Evolutionary conservation across 352 stramenopile genomes (phyloP).

Genomic region (Phytophthora pinifolia): DNA sequence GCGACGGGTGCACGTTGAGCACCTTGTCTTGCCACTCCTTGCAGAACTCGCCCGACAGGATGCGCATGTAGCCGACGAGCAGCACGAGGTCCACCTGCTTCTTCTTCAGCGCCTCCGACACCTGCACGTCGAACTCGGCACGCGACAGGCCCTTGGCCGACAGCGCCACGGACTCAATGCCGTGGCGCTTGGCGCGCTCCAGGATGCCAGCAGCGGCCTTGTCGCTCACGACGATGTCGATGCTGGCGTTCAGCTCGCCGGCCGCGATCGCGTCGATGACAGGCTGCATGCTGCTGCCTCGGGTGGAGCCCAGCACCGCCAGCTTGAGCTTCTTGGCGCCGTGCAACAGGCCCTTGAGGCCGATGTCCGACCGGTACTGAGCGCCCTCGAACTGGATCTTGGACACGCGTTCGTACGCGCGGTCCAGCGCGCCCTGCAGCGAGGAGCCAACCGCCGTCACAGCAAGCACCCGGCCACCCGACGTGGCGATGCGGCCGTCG

Average conservation of each 20-base stretch:
- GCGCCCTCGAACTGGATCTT: slow-evolving; percentile 91
- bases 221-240: slow-evolving; percentile 97
- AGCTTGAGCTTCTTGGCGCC: slow-evolving; percentile 86
- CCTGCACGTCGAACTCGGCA: slow-evolving; percentile 95
- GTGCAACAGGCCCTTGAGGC: slow-evolving; percentile 90
- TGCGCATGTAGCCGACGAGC: slow-evolving; percentile 99
- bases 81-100: slow-evolving; percentile 97
- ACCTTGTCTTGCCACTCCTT: slow-evolving; percentile 94
- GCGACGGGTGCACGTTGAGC: slow-evolving; percentile 99
- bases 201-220: slow-evolving; percentile 93
- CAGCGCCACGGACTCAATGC: slow-evolving; percentile 65
- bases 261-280: slow-evolving; percentile 95
- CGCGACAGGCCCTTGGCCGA: slow-evolving; percentile 83
- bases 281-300: slow-evolving; percentile 94
- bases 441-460: slow-evolving; percentile 93
- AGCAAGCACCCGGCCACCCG: slow-evolving; percentile 96
- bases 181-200: slow-evolving; percentile 88
- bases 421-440: slow-evolving; percentile 91
- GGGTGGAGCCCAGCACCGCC: slow-evolving; percentile 95
- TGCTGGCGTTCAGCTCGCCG: slow-evolving; percentile 91
- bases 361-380: slow-evolving; percentile 98
- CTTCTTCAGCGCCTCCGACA: slow-evolving; percentile 90
- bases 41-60: slow-evolving; percentile 96
- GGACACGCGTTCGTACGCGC: slow-evolving; percentile 90
- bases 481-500: slow-evolving; percentile 83